Conservation (phyloP, 345 rosid genomes). For the Corymbia maculata region DNA sequence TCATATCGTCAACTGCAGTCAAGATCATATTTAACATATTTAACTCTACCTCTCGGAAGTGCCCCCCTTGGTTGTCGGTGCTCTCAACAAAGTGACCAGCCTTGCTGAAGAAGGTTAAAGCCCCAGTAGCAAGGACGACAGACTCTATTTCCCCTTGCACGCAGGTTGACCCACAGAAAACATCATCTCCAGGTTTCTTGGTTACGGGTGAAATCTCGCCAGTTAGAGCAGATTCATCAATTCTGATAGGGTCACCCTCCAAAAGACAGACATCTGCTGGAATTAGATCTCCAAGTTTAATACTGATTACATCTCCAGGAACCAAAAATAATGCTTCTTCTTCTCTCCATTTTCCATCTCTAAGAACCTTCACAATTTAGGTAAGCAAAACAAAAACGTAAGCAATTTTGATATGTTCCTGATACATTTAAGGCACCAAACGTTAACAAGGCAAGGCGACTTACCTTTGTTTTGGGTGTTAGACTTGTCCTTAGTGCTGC, state of each 20-base stretch:
- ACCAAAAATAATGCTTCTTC: slow-evolving; percentile 70
- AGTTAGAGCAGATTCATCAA: slow-evolving; percentile 72
- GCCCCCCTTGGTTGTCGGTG: slow-evolving; percentile 62
- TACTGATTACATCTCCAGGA: slow-evolving; percentile 68
- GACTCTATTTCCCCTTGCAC: slow-evolving; percentile 87
- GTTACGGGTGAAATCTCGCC: slow-evolving; percentile 72
- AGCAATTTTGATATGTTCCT: too few species aligned
- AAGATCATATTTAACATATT: too few species aligned
- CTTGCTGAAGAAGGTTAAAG: slow-evolving; percentile 66
- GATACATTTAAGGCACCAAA: too few species aligned
- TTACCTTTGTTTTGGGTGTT: slow-evolving; percentile 68
- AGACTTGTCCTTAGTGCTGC: slow-evolving; percentile 50
- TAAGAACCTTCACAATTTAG: slow-evolving; percentile 31
- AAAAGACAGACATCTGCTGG: slow-evolving; percentile 86
- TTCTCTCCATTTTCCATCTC: slow-evolving; percentile 72
- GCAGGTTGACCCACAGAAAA: slow-evolving; percentile 75
- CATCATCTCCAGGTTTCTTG: slow-evolving; percentile 53
- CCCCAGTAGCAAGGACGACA: slow-evolving; percentile 73
- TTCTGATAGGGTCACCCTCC: slow-evolving; percentile 71
- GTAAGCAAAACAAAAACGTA: background rate
- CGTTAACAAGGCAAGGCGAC: too few species aligned
- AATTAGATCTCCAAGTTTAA: slow-evolving; percentile 68
- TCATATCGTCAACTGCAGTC: too few species aligned
- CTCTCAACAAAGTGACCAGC: slow-evolving; percentile 76
- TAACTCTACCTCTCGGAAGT: slow-evolving; percentile 69